Evolutionary conservation across 208 protist species (phyloP).

Genomic region (Wallacemonas sp.): DNA sequence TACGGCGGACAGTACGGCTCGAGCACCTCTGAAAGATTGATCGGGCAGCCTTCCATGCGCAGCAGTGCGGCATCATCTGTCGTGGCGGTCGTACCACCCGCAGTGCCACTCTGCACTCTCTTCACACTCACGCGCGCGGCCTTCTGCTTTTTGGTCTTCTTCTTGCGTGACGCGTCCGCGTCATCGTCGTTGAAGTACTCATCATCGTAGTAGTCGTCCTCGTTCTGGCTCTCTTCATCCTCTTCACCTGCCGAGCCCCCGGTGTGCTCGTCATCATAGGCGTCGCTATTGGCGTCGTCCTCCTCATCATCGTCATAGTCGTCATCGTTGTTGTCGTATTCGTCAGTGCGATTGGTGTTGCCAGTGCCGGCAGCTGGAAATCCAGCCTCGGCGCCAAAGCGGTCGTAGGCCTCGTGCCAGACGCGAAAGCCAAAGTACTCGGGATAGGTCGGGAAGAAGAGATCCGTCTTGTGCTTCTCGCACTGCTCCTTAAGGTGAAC

Average conservation of each 20-base stretch:
- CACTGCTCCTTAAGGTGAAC: slow-evolving; percentile 56
- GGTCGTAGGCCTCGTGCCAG: slow-evolving; percentile 47
- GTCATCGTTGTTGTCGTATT: slow-evolving; percentile 18
- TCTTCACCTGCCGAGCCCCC: neutral
- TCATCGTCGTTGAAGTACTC: slow-evolving; percentile 6
- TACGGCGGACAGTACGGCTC: slow-evolving; percentile 86
- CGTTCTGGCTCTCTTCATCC: neutral
- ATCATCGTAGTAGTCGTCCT: slow-evolving; percentile 7
- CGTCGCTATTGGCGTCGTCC: neutral
- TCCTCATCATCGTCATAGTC: slow-evolving; percentile 11
- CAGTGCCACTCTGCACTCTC: no score
- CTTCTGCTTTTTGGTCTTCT: neutral
- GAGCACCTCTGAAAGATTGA: slow-evolving; percentile 84
- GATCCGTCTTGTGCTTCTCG: slow-evolving; percentile 33
- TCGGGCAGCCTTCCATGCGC: slow-evolving; percentile 46
- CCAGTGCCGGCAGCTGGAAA: slow-evolving; percentile 1
- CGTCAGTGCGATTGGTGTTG: neutral
- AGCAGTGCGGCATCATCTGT: slow-evolving; percentile 26
- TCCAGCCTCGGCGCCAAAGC: slow-evolving; percentile 25
- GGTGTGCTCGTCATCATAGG: slow-evolving; percentile 14
- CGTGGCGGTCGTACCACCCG: neutral
- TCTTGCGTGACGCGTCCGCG: no score
- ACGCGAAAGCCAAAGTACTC: slow-evolving; percentile 77
- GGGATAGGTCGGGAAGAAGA: slow-evolving; percentile 67
- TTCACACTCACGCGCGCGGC: neutral